These are phyloP conservation scores for Rhynchospora breviuscula DNA, from an alignment of 176 grass and related monocot species.

Conservation along the genomic window DNA sequence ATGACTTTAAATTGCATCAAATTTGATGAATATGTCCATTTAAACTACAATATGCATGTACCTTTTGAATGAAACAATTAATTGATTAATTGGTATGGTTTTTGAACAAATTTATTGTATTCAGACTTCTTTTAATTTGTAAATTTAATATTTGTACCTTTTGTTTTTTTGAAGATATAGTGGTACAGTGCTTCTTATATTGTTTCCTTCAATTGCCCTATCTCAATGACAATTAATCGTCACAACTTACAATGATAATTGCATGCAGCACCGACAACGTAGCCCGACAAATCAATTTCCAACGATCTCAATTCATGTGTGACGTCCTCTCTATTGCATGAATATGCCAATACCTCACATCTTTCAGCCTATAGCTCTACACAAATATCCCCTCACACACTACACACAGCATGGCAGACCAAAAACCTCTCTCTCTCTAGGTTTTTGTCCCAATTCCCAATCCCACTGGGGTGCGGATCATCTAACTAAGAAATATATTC, in stretches of 20 bases:
- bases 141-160: too few relatives aligned
- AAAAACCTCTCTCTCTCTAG: not conserved
- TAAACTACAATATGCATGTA: too few relatives aligned
- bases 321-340: constrained; percentile 12
- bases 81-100: too few relatives aligned
- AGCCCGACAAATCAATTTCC: constrained; percentile 10
- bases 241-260: not conserved
- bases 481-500: not conserved
- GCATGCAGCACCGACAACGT: not conserved
- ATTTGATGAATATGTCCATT: too few relatives aligned
- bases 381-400: not conserved
- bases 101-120: too few relatives aligned
- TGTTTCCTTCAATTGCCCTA: too few relatives aligned
- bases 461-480: not conserved
- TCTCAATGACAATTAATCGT: not conserved
- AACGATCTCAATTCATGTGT: not conserved
- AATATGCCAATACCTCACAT: constrained; percentile 4
- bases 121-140: too few relatives aligned
- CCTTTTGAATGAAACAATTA: too few relatives aligned
- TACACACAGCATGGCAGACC: not conserved
- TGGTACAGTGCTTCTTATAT: too few relatives aligned
- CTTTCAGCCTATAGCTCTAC: not conserved
- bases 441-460: not conserved
- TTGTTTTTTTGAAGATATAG: too few relatives aligned
- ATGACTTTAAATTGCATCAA: too few relatives aligned